These are phyloP conservation scores for Hymenoscyphus infarciens DNA, from an alignment of 2,329 filamentous ascomycete species.

Conservation along the genomic window DNA sequence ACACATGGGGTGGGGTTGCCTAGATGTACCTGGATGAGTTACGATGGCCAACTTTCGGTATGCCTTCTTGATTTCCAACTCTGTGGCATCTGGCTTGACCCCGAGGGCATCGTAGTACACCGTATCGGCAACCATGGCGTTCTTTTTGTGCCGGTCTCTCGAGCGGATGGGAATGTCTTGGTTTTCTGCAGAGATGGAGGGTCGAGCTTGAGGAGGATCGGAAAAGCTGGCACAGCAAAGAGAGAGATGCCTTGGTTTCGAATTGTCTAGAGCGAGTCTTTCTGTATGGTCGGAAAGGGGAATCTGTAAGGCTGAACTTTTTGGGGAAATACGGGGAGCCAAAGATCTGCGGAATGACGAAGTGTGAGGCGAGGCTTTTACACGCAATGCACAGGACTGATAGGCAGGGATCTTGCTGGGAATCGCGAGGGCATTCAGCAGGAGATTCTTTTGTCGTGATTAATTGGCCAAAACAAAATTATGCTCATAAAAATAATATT, in stretches of 20 bases:
- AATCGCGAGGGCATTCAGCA: background rate
- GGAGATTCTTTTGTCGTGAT: background rate
- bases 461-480: background rate
- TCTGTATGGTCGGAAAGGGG: background rate
- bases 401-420: background rate
- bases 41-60: constrained; percentile 93
- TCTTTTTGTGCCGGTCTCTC: constrained; percentile 1
- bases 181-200: constrained; percentile 7
- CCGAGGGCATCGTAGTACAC: constrained; percentile 65
- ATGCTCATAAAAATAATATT: too few species aligned
- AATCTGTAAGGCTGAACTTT: constrained; percentile 11
- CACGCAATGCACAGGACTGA: background rate
- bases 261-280: background rate
- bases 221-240: background rate
- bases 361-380: constrained; percentile 16
- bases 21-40: constrained; percentile 55
- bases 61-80: constrained; percentile 94
- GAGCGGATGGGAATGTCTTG: background rate
- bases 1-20: background rate
- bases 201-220: background rate
- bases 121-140: constrained; percentile 35
- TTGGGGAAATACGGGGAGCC: constrained; percentile 11
- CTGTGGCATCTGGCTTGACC: constrained; percentile 78
- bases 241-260: background rate
- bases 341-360: constrained; percentile 19